These are phyloP conservation scores for Penicillium salamii DNA, from an alignment of 495 filamentous ascomycete species.

Conservation along the genomic window DNA sequence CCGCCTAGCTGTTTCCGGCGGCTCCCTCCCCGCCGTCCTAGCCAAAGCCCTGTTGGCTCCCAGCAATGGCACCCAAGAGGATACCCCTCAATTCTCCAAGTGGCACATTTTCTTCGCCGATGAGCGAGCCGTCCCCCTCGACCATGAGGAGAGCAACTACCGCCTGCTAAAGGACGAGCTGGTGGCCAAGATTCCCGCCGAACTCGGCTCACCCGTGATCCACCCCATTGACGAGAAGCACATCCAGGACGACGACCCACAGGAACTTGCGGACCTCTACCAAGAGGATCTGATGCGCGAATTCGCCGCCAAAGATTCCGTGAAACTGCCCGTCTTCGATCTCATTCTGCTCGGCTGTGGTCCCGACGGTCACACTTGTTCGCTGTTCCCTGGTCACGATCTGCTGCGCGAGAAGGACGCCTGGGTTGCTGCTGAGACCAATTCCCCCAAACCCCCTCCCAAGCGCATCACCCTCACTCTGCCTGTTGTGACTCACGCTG, in stretches of 20 bases:
- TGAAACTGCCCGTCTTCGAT: slow-evolving; percentile 92
- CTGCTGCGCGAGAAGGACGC: slow-evolving; percentile 84
- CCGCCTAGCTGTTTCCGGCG: slow-evolving; percentile 90
- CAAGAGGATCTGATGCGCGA: slow-evolving; percentile 80
- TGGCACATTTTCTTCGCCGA: slow-evolving; percentile 99
- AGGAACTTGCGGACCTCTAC: slow-evolving; percentile 92
- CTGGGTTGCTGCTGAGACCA: slow-evolving; percentile 86
- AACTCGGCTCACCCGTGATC: slow-evolving; percentile 62
- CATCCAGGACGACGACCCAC: slow-evolving; percentile 77
- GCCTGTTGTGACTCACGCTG: slow-evolving; percentile 79
- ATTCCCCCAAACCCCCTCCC: slow-evolving; percentile 92
- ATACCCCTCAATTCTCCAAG: slow-evolving; percentile 70
- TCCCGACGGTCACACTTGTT: slow-evolving; percentile 96
- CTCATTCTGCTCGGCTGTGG: slow-evolving; percentile 88
- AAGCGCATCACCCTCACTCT: slow-evolving; percentile 88
- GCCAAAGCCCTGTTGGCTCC: slow-evolving; percentile 72
- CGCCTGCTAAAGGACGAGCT: slow-evolving; percentile 80
- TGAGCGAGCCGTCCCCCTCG: slow-evolving; percentile 88
- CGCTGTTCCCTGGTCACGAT: slow-evolving; percentile 85
- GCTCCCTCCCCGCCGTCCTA: slow-evolving; percentile 85
- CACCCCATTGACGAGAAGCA: slow-evolving; percentile 71
- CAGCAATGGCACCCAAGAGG: slow-evolving; percentile 53
- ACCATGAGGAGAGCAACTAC: slow-evolving; percentile 94
- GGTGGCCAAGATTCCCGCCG: slow-evolving; percentile 76
- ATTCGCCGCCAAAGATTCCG: slow-evolving; percentile 81